Conservation (phyloP, 129 eudicot genomes). For the Artemisia annua region DNA sequence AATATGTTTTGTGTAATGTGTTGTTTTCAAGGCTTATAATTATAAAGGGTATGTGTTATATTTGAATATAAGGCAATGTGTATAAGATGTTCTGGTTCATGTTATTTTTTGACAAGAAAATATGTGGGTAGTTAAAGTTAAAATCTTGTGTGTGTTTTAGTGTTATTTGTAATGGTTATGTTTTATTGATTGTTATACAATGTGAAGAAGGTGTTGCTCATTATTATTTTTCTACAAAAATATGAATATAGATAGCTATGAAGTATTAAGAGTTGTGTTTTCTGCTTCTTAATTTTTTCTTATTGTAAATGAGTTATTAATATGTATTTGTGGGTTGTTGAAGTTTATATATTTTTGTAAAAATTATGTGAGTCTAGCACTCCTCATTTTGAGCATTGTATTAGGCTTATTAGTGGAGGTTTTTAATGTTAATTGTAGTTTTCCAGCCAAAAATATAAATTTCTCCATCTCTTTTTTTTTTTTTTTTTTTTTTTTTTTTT, state of each 20-base stretch:
- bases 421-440: neutral
- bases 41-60: too few relatives aligned
- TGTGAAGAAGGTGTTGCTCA: conserved; percentile 8
- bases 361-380: too few relatives aligned
- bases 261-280: neutral
- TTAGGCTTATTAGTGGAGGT: neutral
- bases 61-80: too few relatives aligned
- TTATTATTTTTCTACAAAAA: neutral
- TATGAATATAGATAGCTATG: neutral
- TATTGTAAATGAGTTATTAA: neutral
- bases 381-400: too few relatives aligned
- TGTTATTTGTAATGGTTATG: conserved; percentile 24
- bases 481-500: too few relatives aligned
- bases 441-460: neutral
- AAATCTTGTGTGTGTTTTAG: neutral
- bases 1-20: conserved; percentile 10
- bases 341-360: neutral
- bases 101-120: too few relatives aligned
- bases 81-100: too few relatives aligned
- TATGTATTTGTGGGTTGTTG: neutral
- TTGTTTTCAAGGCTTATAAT: neutral
- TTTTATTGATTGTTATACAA: conserved; percentile 6
- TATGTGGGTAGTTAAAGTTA: conserved; percentile 11
- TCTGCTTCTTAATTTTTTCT: neutral
- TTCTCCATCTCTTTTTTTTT: neutral